Percentiles rank a stretch among this genome's conserved stretches.
These are phyloP conservation scores for Castanea mollissima DNA, from an alignment of 306 rosid genomes.

Conservation along the genomic window DNA sequence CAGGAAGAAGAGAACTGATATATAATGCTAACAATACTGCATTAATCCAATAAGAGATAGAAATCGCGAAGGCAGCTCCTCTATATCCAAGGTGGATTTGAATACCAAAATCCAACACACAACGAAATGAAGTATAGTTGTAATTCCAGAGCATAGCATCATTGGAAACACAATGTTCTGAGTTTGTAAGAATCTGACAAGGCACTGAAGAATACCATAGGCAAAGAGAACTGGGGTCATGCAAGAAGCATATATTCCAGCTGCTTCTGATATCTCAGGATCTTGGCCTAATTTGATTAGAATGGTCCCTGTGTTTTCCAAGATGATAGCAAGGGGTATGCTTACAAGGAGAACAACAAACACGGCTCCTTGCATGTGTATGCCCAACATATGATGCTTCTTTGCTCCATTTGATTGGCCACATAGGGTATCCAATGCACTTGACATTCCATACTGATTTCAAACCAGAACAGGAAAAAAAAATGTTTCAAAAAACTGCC, in stretches of 20 bases:
- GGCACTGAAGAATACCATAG: slow-evolving; percentile 42
- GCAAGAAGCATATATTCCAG: slow-evolving; percentile 39
- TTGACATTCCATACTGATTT: slow-evolving; percentile 63
- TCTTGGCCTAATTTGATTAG: slow-evolving; percentile 40
- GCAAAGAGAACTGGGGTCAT: slow-evolving; percentile 41
- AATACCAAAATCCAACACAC: slow-evolving; percentile 40
- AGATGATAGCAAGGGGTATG: slow-evolving; percentile 39
- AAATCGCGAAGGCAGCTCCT: slow-evolving; percentile 45
- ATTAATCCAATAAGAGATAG: slow-evolving; percentile 51
- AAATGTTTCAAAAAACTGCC: neutral
- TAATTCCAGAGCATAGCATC: slow-evolving; percentile 33
- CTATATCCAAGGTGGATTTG: slow-evolving; percentile 34
- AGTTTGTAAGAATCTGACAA: slow-evolving; percentile 40
- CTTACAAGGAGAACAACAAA: slow-evolving; percentile 38
- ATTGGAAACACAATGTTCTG: slow-evolving; percentile 47
- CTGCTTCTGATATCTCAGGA: slow-evolving; percentile 31
- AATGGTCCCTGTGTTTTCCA: slow-evolving; percentile 33
- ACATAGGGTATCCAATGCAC: slow-evolving; percentile 72
- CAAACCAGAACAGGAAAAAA: neutral
- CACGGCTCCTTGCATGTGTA: slow-evolving; percentile 66
- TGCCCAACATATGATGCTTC: slow-evolving; percentile 55
- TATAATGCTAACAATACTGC: slow-evolving; percentile 33
- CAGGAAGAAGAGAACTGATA: slow-evolving; percentile 54
- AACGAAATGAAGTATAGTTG: slow-evolving; percentile 32
- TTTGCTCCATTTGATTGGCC: slow-evolving; percentile 83